A percentile compares a stretch with the other conserved stretches of the same genome.
phyloP scores from a whole-genome alignment of 129 eudicot species.

The Chrysanthemum seticuspe region DNA sequence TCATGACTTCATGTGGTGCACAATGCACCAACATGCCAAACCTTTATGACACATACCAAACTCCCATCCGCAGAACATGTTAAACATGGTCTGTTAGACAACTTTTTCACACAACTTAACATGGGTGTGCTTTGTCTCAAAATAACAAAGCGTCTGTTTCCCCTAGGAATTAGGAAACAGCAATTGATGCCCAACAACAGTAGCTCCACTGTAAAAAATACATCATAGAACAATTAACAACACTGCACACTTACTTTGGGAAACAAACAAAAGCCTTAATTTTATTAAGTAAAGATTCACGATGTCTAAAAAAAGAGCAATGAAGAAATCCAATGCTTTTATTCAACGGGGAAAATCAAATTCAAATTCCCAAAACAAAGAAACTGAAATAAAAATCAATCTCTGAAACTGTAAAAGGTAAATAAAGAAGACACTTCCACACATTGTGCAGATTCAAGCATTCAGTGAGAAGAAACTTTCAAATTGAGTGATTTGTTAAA shows the following conservation, averaged over 20 bases:
- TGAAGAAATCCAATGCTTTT: slow-evolving; percentile 14
- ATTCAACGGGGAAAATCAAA: slow-evolving; percentile 30
- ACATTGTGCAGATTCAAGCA: slow-evolving; percentile 12
- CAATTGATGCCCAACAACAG: neutral
- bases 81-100: neutral
- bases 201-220: neutral
- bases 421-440: slow-evolving; percentile 19
- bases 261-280: slow-evolving; percentile 14
- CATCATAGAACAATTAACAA: neutral
- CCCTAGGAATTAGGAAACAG: neutral
- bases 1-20: slow-evolving; percentile 19
- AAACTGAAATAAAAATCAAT: slow-evolving; percentile 18
- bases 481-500: slow-evolving; percentile 52
- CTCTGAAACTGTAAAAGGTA: slow-evolving; percentile 12
- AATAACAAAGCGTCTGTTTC: slow-evolving; percentile 9
- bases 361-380: slow-evolving; percentile 19
- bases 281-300: slow-evolving; percentile 5
- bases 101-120: neutral
- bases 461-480: slow-evolving; percentile 56
- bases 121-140: slow-evolving; percentile 13
- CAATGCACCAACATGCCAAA: slow-evolving; percentile 11
- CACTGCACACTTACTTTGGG: neutral
- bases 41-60: slow-evolving; percentile 15
- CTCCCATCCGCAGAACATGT: slow-evolving; percentile 14
- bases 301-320: neutral